phyloP scores from a whole-genome alignment of 2,329 filamentous ascomycete species.

The Colletotrichum paranaense region DNA sequence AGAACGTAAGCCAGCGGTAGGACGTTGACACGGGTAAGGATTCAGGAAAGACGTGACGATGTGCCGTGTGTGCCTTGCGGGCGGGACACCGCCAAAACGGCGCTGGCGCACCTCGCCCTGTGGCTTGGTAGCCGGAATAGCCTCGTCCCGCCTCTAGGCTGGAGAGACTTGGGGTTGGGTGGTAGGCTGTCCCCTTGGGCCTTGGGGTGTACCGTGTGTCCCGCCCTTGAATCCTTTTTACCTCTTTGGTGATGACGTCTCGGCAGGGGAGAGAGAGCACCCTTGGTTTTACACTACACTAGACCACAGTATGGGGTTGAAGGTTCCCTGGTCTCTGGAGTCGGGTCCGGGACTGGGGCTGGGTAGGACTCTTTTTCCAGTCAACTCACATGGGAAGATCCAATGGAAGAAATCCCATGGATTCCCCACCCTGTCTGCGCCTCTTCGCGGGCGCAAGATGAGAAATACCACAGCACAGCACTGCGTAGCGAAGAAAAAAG shows the following conservation, averaged over 20 bases:
- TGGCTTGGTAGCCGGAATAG: conserved; percentile 20
- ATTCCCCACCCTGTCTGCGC: not conserved
- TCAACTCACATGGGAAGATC: not conserved
- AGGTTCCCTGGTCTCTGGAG: not conserved
- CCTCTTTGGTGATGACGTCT: conserved; percentile 14
- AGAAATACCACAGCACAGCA: not conserved
- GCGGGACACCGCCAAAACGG: not conserved
- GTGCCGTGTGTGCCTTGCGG: not conserved
- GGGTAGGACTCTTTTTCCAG: not conserved
- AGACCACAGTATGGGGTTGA: not conserved
- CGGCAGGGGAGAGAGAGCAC: not conserved
- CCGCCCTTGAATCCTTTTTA: conserved; percentile 13
- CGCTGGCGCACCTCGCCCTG: conserved; percentile 15
- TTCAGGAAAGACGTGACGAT: not conserved
- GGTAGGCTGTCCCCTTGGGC: no score
- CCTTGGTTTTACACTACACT: not conserved
- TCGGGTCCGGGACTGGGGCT: not conserved
- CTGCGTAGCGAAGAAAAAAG: not conserved
- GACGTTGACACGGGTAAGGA: not conserved
- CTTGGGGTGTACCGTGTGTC: no score
- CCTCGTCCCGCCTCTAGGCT: conserved; percentile 9
- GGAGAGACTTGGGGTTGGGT: not conserved
- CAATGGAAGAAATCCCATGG: not conserved
- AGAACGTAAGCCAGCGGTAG: not conserved
- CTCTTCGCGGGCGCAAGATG: not conserved